Evolutionary conservation across 371 early-diverging fungal genomes (phyloP).

Genomic region (Saksenaea oblongispora): DNA sequence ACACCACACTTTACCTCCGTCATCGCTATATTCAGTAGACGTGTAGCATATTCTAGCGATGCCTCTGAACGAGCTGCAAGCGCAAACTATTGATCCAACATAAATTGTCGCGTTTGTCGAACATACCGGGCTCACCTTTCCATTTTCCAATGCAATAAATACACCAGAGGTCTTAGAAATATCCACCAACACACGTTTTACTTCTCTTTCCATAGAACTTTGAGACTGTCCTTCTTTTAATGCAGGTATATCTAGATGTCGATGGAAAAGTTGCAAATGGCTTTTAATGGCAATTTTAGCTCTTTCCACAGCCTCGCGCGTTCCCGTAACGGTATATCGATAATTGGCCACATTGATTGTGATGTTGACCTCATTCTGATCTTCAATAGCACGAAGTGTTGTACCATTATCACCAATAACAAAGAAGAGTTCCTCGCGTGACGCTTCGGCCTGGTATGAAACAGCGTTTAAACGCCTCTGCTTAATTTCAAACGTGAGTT

Average conservation of each 20-base stretch:
- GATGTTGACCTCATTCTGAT: constrained; percentile 24
- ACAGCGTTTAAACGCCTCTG: constrained; percentile 6
- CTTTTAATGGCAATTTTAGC: constrained; percentile 23
- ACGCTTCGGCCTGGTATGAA: constrained; percentile 15
- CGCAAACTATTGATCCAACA: constrained; percentile 15
- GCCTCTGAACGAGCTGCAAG: constrained; percentile 22
- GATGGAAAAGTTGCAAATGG: constrained; percentile 17
- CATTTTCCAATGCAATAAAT: constrained; percentile 23
- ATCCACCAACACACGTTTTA: constrained; percentile 16
- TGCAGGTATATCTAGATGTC: constrained; percentile 16
- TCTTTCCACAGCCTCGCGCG: constrained; percentile 10
- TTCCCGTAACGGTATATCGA: constrained; percentile 28
- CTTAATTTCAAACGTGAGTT: constrained; percentile 12
- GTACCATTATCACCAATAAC: constrained; percentile 36
- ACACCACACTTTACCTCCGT: constrained; percentile 22
- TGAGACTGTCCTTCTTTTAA: background rate
- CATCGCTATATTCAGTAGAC: constrained; percentile 20
- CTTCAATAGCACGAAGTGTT: constrained; percentile 28
- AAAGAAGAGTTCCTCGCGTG: constrained; percentile 34
- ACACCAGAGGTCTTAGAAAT: constrained; percentile 28
- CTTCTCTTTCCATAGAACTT: background rate
- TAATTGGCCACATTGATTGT: constrained; percentile 23
- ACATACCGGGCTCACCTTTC: constrained; percentile 16
- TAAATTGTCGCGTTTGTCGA: background rate
- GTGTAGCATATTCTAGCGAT: constrained; percentile 26